Evolutionary conservation across 2,329 filamentous ascomycete genomes (phyloP).

Genomic region (Sarocladium kiliense): DNA sequence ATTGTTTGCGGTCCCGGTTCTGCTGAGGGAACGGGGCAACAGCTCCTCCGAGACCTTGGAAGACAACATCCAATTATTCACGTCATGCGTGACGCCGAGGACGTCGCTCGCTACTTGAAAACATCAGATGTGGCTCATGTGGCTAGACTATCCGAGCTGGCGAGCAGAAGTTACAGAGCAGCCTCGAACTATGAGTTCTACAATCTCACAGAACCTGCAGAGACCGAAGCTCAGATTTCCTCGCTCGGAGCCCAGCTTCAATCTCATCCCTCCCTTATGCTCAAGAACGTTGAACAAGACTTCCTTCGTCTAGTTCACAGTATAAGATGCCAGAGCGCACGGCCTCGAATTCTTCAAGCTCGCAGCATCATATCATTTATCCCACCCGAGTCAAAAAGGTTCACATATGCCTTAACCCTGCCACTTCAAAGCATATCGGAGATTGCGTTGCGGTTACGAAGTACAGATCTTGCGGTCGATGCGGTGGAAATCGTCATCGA

Average conservation of each 20-base stretch:
- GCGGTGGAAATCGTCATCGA: conserved; percentile 55
- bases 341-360: neutral
- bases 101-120: conserved; percentile 46
- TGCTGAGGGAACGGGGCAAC: conserved; percentile 49
- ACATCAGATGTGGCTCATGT: conserved; percentile 39
- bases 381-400: conserved; percentile 49
- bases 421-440: conserved; percentile 49
- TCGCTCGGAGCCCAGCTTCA: neutral
- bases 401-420: conserved; percentile 59
- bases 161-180: conserved; percentile 29
- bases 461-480: conserved; percentile 56
- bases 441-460: conserved; percentile 52
- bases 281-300: conserved; percentile 28
- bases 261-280: conserved; percentile 27
- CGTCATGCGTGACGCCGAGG: conserved; percentile 26
- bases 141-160: conserved; percentile 41
- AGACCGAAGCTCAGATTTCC: conserved; percentile 24
- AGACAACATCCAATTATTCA: conserved; percentile 56
- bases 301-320: conserved; percentile 10
- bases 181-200: conserved; percentile 57
- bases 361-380: conserved; percentile 19
- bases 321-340: neutral
- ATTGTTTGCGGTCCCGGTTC: conserved; percentile 51
- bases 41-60: conserved; percentile 46
- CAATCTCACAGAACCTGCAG: conserved; percentile 11